Evolutionary conservation across 768 basidiomycete genomes (phyloP), one percentile per base, ranked within the genome.

Genomic region (Udeniomyces megalosporus): DNA sequence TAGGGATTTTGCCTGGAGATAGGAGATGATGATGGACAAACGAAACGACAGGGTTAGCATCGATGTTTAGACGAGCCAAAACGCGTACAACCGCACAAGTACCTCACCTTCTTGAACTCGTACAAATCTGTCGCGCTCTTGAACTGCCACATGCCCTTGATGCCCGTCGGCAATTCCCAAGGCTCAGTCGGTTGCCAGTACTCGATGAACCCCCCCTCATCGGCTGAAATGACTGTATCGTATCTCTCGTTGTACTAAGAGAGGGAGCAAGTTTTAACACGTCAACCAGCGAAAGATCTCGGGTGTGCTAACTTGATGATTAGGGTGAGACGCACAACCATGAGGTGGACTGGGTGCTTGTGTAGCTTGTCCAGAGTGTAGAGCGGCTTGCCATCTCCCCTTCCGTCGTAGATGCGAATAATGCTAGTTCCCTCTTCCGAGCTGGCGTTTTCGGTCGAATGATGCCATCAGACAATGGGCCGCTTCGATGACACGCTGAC

Each of bases 91-190:
- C 4, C 35, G 2, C 15, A 45, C 20, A 12, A n/a, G n/a, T n/a
- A n/a, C n/a, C 74, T 14, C 58, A 86, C 92, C 80, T 97, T 99
- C 77, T 95, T 96, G 77, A 96, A 99, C 68, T 97, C 91, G 74
- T 95, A 97, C 46, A 97, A 73, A 70, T 96, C 90, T 0, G 95
- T 97, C 46, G 84, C 80, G 56, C 82, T 86, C 72, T 97, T 97
- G 76, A 79, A 92, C 34, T 82, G 77, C 93, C 93, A 99, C 66
- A 95, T 72, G 0, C 84, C 84, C 2, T 81, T 77, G 1, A 88
- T 56, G 60, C 84, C 82, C 67, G 82, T 82, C 0, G 95, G 93
- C 45, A 82, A 74, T 55, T 82, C 85, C 71, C 91, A 97, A 2
- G 90, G 88, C 70, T 96, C 92, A 10, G 72, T 74, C 53, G 60